phyloP scores from a whole-genome alignment of 1,139 yeast species.

The Cylindricascospora bacillispora region DNA sequence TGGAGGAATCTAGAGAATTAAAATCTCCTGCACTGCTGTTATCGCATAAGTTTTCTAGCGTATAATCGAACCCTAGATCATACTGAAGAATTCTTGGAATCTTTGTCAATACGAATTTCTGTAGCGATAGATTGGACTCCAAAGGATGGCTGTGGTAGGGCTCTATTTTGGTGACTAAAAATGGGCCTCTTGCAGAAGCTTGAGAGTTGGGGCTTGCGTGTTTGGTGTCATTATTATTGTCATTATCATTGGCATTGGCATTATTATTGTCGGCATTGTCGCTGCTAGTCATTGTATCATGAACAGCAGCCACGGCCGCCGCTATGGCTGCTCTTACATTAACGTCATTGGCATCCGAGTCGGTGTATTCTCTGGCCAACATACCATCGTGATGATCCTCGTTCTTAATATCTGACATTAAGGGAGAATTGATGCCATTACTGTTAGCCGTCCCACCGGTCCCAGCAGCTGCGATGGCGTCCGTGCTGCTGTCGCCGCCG shows the following conservation, averaged over 20 bases:
- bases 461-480: conserved; percentile 2
- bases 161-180: conserved; percentile 24
- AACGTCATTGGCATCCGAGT: conserved; percentile 14
- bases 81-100: conserved; percentile 24
- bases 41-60: conserved; percentile 20
- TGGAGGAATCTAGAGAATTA: conserved; percentile 10
- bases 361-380: conserved; percentile 2
- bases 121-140: conserved; percentile 21
- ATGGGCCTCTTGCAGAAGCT: conserved; percentile 16
- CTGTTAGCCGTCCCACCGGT: neutral
- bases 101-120: conserved; percentile 23
- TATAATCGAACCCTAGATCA: conserved; percentile 24
- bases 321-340: conserved; percentile 17
- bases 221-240: conserved; percentile 2
- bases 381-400: conserved; percentile 3
- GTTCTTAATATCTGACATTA: conserved; percentile 1
- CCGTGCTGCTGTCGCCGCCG: conserved; percentile 1
- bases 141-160: conserved; percentile 26
- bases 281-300: too few species aligned
- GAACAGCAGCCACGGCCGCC: conserved; percentile 13
- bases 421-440: conserved; percentile 2
- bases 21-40: conserved; percentile 22
- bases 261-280: conserved; percentile 2
- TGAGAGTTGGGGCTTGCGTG: conserved; percentile 3
- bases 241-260: neutral